Conservation (phyloP, 2,329 filamentous ascomycete species). For the Pseudocercospora ulei region DNA sequence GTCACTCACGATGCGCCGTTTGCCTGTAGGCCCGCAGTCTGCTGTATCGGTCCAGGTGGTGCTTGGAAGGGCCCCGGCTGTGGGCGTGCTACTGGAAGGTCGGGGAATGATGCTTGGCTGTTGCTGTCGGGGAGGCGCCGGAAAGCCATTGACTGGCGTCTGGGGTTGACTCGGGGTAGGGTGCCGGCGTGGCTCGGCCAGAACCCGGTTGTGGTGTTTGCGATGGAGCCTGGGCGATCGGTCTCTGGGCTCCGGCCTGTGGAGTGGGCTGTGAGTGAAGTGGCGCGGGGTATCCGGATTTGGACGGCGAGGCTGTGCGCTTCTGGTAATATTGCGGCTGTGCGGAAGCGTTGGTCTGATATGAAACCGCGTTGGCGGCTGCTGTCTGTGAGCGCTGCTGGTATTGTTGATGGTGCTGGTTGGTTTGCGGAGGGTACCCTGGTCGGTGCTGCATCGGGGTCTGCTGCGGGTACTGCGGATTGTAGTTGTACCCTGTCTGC, state of each 20-base stretch:
- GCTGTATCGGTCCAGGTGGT: slow-evolving; percentile 6
- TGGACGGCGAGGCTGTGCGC: slow-evolving; percentile 28
- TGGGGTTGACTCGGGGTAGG: slow-evolving; percentile 28
- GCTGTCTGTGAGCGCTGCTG: slow-evolving; percentile 23
- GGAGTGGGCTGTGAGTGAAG: slow-evolving; percentile 14
- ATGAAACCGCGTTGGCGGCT: slow-evolving; percentile 23
- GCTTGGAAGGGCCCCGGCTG: slow-evolving; percentile 19
- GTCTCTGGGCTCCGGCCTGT: slow-evolving; percentile 15
- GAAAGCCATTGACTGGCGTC: slow-evolving; percentile 29
- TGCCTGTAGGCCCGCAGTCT: slow-evolving; percentile 10
- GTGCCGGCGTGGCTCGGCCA: slow-evolving; percentile 28
- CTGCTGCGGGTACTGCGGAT: slow-evolving; percentile 21
- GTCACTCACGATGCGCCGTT: slow-evolving; percentile 22
- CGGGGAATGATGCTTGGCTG: slow-evolving; percentile 17
- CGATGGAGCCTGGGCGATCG: slow-evolving; percentile 18
- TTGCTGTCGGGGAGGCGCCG: slow-evolving; percentile 12
- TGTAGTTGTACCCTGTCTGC: slow-evolving; percentile 23
- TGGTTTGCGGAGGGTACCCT: slow-evolving; percentile 15
- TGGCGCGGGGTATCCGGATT: slow-evolving; percentile 17
- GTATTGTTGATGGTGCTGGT: slow-evolving; percentile 23
- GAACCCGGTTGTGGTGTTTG: slow-evolving; percentile 20
- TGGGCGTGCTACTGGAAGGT: slow-evolving; percentile 25
- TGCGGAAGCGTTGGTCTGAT: slow-evolving; percentile 22
- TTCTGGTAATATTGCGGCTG: slow-evolving; percentile 20
- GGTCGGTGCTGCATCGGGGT: slow-evolving; percentile 24